Conservation (phyloP, 352 stramenopile species). For the Hyphochytrium catenoides region DNA sequence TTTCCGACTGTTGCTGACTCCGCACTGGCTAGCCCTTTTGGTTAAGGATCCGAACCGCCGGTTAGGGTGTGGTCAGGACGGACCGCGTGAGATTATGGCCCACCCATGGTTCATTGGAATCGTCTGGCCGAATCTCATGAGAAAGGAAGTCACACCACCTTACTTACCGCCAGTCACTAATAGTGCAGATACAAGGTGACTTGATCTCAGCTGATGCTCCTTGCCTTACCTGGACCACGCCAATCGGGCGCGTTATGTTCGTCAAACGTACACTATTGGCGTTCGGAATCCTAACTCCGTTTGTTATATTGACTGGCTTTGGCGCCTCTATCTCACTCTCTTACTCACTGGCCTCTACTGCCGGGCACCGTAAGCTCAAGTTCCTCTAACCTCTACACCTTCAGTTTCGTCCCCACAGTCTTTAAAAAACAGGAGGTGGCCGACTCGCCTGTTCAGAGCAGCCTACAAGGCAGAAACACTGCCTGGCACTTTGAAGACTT, state of each 20-base stretch:
- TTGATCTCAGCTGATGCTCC: slow-evolving; percentile 33
- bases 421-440: slow-evolving; percentile 57
- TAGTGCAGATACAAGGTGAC: slow-evolving; percentile 20
- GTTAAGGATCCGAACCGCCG: slow-evolving; percentile 39
- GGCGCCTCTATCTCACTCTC: background rate
- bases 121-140: slow-evolving; percentile 43
- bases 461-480: slow-evolving; percentile 24
- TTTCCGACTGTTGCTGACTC: background rate
- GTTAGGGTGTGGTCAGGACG: slow-evolving; percentile 24
- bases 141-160: slow-evolving; percentile 29
- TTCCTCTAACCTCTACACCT: too few relatives aligned
- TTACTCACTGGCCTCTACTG: background rate
- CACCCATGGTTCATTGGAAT: slow-evolving; percentile 46
- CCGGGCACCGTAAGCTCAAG: too few relatives aligned
- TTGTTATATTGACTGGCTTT: too few relatives aligned
- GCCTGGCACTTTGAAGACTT: slow-evolving; percentile 69
- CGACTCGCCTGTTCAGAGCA: slow-evolving; percentile 38
- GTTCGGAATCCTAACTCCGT: too few relatives aligned
- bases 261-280: too few relatives aligned
- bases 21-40: slow-evolving; percentile 13
- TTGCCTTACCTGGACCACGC: too few relatives aligned
- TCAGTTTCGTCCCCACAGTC: slow-evolving; percentile 40
- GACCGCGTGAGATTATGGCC: slow-evolving; percentile 44
- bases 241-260: too few relatives aligned
- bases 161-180: slow-evolving; percentile 27